Percentiles rank a stretch among this genome's conserved stretches.
Conservation (phyloP, 2,329 filamentous ascomycete species). For the Cladophialophora immunda region DNA sequence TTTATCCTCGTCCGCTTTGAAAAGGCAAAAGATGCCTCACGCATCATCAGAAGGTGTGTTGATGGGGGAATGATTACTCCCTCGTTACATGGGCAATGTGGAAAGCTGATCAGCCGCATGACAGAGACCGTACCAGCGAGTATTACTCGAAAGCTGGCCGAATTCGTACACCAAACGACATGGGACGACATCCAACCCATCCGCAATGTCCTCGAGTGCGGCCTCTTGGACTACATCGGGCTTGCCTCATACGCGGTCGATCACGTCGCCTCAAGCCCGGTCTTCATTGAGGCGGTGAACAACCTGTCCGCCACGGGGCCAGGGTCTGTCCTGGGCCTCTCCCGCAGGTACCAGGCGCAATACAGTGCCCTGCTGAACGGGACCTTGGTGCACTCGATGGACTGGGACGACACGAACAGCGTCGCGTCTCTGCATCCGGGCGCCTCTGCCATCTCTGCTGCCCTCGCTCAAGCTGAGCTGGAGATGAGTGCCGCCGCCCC, state of each 20-base stretch:
- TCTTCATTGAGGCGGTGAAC: conserved; percentile 25
- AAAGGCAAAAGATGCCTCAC: not conserved
- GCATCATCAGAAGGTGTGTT: not conserved
- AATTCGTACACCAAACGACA: conserved; percentile 4
- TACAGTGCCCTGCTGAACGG: conserved; percentile 54
- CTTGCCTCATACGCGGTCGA: conserved; percentile 3
- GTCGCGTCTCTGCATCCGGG: conserved; percentile 52
- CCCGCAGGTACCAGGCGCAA: conserved; percentile 40
- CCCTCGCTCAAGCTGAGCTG: conserved; percentile 45
- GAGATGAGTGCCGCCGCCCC: conserved; percentile 28
- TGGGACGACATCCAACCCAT: conserved; percentile 5
- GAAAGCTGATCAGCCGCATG: not conserved
- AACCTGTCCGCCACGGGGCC: conserved; percentile 12
- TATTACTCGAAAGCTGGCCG: conserved; percentile 6
- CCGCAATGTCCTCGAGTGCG: conserved; percentile 3
- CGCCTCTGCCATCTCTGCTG: conserved; percentile 45
- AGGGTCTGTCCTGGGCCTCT: conserved; percentile 19
- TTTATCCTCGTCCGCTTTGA: too few relatives aligned
- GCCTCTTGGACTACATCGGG: conserved; percentile 11
- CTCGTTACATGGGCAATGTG: not conserved
- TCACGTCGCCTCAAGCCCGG: conserved; percentile 19
- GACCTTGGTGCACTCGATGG: conserved; percentile 52
- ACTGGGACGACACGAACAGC: conserved; percentile 56
- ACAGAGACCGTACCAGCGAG: not conserved
- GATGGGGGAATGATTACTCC: not conserved